A percentile compares a stretch with the other conserved stretches of the same genome.
phyloP scores from a whole-genome alignment of 2,329 filamentous ascomycete genomes.

The Neofusicoccum umdonicola region DNA sequence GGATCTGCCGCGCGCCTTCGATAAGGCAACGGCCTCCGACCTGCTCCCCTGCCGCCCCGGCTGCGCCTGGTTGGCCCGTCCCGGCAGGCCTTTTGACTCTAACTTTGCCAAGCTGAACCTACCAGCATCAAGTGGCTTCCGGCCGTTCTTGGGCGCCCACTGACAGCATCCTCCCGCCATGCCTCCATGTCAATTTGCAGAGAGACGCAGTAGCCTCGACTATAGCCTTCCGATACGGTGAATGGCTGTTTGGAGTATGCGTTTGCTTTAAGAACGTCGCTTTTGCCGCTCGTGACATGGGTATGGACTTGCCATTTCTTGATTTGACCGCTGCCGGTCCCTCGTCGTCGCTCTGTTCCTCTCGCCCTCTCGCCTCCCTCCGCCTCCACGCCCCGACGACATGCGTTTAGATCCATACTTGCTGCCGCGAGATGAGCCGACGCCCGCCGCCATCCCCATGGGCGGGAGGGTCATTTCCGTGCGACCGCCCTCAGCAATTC shows the following conservation, averaged over 20 bases:
- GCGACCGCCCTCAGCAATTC: background rate
- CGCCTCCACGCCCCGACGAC: background rate
- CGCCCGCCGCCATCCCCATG: slow-evolving; percentile 24
- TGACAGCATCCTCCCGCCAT: background rate
- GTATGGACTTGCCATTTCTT: slow-evolving; percentile 3
- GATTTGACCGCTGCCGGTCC: background rate
- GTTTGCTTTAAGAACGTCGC: background rate
- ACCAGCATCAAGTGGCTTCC: slow-evolving; percentile 1
- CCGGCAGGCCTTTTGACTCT: background rate
- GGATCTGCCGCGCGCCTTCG: background rate
- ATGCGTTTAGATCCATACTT: background rate
- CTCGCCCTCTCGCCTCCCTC: background rate
- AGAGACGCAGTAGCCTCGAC: background rate
- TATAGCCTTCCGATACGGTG: slow-evolving; percentile 1
- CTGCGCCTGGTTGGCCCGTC: background rate
- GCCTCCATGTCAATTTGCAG: background rate
- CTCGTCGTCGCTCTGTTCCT: background rate
- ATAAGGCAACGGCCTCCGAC: background rate
- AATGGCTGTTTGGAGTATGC: background rate
- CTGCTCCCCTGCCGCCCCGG: background rate
- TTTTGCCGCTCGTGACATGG: slow-evolving; percentile 4
- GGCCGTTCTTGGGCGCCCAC: background rate
- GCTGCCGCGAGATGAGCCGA: background rate
- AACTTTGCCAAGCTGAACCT: slow-evolving; percentile 4
- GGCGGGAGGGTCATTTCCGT: slow-evolving; percentile 26